Evolutionary conservation across 1,139 yeast genomes (phyloP).

Genomic region (Yamadazyma epiphylla): DNA sequence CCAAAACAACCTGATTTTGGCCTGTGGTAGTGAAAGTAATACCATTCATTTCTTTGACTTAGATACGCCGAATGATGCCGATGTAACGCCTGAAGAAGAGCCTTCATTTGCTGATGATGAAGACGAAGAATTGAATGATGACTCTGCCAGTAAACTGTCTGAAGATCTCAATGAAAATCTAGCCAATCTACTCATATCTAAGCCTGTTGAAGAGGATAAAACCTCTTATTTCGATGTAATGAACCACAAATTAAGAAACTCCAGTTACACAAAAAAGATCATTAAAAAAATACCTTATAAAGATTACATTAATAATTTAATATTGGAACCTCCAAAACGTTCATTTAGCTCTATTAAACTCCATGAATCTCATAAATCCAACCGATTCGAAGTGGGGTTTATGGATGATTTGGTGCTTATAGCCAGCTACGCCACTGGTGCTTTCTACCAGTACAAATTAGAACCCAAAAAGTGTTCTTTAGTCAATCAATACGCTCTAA

Average conservation of each 20-base stretch:
- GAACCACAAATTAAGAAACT: conserved; percentile 25
- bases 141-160: conserved; percentile 18
- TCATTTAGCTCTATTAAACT: conserved; percentile 42
- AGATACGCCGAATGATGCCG: conserved; percentile 8
- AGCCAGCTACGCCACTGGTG: conserved; percentile 39
- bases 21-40: conserved; percentile 64
- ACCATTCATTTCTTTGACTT: conserved; percentile 65
- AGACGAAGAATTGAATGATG: conserved; percentile 6
- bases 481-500: conserved; percentile 19
- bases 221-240: conserved; percentile 14
- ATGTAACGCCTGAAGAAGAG: conserved; percentile 1
- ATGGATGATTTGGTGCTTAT: conserved; percentile 28
- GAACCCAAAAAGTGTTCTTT: conserved; percentile 29
- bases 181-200: conserved; percentile 37
- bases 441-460: conserved; percentile 37
- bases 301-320: conserved; percentile 38
- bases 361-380: conserved; percentile 25
- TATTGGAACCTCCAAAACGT: conserved; percentile 44
- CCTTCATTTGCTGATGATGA: conserved; percentile 6
- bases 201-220: conserved; percentile 13
- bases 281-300: conserved; percentile 41
- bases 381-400: conserved; percentile 39
- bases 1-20: conserved; percentile 46
- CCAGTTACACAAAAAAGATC: conserved; percentile 35
- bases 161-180: conserved; percentile 43